These are phyloP conservation scores for Bothriochloa decipiens DNA, from an alignment of 176 grass and related monocot species.

Conservation along the genomic window DNA sequence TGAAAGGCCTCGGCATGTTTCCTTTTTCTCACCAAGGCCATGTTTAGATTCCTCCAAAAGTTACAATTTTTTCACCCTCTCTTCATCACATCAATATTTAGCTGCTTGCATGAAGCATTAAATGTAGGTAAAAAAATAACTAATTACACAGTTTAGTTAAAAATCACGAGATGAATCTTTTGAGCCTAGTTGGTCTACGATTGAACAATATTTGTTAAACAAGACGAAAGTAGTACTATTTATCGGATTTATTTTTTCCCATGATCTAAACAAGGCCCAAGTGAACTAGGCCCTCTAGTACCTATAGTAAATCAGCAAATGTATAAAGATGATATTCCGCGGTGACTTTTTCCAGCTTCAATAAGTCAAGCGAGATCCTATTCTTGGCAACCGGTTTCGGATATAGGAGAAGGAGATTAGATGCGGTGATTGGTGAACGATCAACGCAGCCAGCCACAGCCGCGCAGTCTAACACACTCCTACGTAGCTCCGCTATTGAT, in stretches of 20 bases:
- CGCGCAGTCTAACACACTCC: not conserved
- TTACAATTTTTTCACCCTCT: no score
- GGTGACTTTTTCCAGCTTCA: conserved; percentile 23
- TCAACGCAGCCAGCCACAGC: not conserved
- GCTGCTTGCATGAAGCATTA: no score
- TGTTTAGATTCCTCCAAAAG: no score
- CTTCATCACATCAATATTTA: no score
- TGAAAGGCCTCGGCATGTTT: not conserved
- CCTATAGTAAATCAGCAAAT: conserved; percentile 43
- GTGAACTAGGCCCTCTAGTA: conserved; percentile 36
- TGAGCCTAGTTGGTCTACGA: no score
- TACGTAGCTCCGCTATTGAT: conserved; percentile 25
- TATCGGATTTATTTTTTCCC: no score
- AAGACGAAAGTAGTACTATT: no score
- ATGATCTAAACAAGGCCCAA: no score
- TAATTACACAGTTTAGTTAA: no score
- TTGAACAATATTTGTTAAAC: no score
- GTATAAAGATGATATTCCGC: conserved; percentile 38
- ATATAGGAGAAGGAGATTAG: conserved; percentile 16
- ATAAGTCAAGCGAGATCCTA: conserved; percentile 6
- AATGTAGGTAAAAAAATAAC: no score
- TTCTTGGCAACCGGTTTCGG: not conserved
- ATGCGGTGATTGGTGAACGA: conserved; percentile 4
- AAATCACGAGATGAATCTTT: no score
- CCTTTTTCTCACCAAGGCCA: not conserved